Conservation (phyloP, 2,329 filamentous ascomycete genomes). For the Remersonia thermophila region DNA sequence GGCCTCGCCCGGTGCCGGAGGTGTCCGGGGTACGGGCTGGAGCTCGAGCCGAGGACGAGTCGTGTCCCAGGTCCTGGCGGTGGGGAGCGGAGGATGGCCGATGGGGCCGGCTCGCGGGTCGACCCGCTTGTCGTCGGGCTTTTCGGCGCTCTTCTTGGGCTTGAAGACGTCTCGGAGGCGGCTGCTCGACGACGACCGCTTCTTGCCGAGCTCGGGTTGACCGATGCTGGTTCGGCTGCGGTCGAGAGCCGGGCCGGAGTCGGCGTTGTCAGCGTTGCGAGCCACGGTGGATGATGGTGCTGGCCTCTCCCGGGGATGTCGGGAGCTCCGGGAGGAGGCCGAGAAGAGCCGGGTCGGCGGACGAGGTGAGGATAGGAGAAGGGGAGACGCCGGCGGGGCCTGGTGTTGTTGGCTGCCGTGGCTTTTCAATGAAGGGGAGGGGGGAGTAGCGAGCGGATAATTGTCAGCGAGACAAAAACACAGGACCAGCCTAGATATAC, state of each 20-base stretch:
- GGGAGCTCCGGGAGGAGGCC: too few relatives aligned
- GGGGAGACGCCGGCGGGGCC: not conserved
- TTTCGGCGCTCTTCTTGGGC: constrained; percentile 35
- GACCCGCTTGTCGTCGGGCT: constrained; percentile 7
- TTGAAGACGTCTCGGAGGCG: constrained; percentile 62
- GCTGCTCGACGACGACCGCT: constrained; percentile 54
- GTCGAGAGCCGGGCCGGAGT: constrained; percentile 20
- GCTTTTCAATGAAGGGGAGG: too few relatives aligned
- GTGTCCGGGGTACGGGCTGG: constrained; percentile 31
- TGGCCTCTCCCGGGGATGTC: too few relatives aligned
- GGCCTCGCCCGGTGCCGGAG: constrained; percentile 31
- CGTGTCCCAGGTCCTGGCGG: constrained; percentile 18
- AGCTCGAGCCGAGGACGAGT: constrained; percentile 20
- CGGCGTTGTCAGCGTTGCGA: constrained; percentile 18
- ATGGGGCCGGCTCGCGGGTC: constrained; percentile 5
- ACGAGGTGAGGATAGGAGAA: constrained; percentile 3
- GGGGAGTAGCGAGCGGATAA: too few relatives aligned
- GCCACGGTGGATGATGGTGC: not conserved
- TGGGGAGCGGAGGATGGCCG: constrained; percentile 11
- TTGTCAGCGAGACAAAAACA: too few relatives aligned
- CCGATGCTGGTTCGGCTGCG: constrained; percentile 28
- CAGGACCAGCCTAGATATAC: too few relatives aligned
- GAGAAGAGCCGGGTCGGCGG: constrained; percentile 33
- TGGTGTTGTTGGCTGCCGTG: constrained; percentile 3
- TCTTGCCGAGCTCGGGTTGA: constrained; percentile 31